Evolutionary conservation across 768 basidiomycete genomes (phyloP), one percentile per base, ranked within the genome.

Genomic region (Wakefieldia striispora): DNA sequence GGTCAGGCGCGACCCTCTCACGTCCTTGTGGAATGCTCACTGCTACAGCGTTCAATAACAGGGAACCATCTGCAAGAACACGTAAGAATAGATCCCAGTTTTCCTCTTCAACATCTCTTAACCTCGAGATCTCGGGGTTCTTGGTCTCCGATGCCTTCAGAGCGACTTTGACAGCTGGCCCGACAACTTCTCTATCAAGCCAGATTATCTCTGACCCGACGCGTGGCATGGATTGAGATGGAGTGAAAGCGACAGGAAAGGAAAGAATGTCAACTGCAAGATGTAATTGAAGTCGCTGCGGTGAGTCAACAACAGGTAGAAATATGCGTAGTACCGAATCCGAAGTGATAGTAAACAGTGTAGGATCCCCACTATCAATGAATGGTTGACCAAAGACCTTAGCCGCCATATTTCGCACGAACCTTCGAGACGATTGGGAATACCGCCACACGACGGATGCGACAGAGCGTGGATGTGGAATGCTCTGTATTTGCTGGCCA

Each of bases 241-340:
- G 58, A 51, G 73, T 49, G 31, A 70, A 68, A 51, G 73, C 67
- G 47, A 78, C 67, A 14, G 82, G 59, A 31, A 86, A 80, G n/a
- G 83, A 81, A 56, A 76, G 82, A 8, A 83, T 66, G 62, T 94
- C 90, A 40, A 95, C 64, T 3, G 88, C 78, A 7, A 86, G 81
- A 61, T 93, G 91, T 5, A 97, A 78, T 65, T 95, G 94, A 35
- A 97, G 75, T 62, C 82, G 79, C 54, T 84, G 82, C 12, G 92
- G 91, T 14, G 84, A 82, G 65, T 97, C 94, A 39, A 97, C 71
- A 12, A 97, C 90, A 6, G 94, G 91, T 29, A 89, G 72, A 66
- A 91, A 95, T 60, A 97, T 82, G 20, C 94, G 83, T 31, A 95
- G 65, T 5, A 86, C 86, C 1, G 88, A 81, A 59, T 94, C 89